Conservation (phyloP, 257 asterid species). For the Linderniella brevidens region DNA sequence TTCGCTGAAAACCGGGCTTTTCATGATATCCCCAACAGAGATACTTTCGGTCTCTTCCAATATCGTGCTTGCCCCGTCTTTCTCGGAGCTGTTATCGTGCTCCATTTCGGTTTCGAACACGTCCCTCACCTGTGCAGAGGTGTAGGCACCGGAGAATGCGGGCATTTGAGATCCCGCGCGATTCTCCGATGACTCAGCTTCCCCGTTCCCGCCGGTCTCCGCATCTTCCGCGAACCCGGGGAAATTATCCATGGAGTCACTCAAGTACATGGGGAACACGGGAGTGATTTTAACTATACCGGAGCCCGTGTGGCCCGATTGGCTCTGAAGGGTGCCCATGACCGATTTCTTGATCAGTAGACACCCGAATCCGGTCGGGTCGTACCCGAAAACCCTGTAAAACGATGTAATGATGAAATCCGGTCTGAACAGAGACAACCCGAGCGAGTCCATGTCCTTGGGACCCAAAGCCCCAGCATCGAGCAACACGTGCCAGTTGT, state of each 20-base stretch:
- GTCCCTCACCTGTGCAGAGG: conserved; percentile 93
- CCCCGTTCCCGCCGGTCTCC: conserved; percentile 42
- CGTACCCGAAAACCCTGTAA: conserved; percentile 90
- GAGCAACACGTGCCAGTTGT: conserved; percentile 95
- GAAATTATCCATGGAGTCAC: conserved; percentile 84
- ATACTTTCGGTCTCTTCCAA: conserved; percentile 88
- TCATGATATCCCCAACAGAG: conserved; percentile 89
- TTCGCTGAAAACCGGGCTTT: conserved; percentile 92
- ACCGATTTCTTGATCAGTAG: conserved; percentile 93
- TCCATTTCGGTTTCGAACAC: conserved; percentile 90
- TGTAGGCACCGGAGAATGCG: conserved; percentile 97
- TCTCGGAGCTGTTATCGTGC: conserved; percentile 73
- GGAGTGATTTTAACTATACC: conserved; percentile 93
- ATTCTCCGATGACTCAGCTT: conserved; percentile 31
- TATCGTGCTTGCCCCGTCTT: conserved; percentile 88
- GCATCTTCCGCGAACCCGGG: conserved; percentile 70
- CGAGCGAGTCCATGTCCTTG: conserved; percentile 97
- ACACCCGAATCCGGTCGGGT: conserved; percentile 97
- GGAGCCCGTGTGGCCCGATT: conserved; percentile 87
- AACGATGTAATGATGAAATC: conserved; percentile 93
- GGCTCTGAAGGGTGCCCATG: conserved; percentile 80
- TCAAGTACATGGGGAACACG: conserved; percentile 69
- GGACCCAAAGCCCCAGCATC: conserved; percentile 99
- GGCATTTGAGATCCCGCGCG: conserved; percentile 69
- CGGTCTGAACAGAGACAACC: conserved; percentile 85